These are phyloP conservation scores for Termitomyces sp. DNA, from an alignment of 768 basidiomycete genomes.

Conservation along the genomic window DNA sequence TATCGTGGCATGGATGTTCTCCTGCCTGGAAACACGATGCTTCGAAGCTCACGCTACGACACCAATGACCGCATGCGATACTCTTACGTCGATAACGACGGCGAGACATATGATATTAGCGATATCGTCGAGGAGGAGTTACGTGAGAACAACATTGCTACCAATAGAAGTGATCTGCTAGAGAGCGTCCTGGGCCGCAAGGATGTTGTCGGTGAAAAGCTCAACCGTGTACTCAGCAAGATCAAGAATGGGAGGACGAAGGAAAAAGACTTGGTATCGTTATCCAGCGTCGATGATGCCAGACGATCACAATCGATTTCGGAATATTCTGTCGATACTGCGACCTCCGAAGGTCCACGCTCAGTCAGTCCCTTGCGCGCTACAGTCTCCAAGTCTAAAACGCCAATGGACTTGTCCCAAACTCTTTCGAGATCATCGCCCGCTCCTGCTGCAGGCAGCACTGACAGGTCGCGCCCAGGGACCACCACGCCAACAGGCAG, in stretches of 20 bases:
- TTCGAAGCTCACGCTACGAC: slow-evolving; percentile 81
- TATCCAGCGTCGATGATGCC: slow-evolving; percentile 26
- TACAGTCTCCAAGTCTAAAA: slow-evolving; percentile 18
- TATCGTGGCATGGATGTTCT: slow-evolving; percentile 87
- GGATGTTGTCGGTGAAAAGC: slow-evolving; percentile 62
- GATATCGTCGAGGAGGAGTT: slow-evolving; percentile 91
- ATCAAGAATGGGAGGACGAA: slow-evolving; percentile 62
- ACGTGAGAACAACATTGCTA: slow-evolving; percentile 41
- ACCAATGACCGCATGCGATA: slow-evolving; percentile 77
- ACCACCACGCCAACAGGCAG: slow-evolving; percentile 35
- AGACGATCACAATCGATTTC: slow-evolving; percentile 45
- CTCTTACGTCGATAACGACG: slow-evolving; percentile 89
- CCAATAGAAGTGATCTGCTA: slow-evolving; percentile 56
- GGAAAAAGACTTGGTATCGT: slow-evolving; percentile 27
- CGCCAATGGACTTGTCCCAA: slow-evolving; percentile 12
- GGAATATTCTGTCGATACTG: slow-evolving; percentile 55
- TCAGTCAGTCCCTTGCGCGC: slow-evolving; percentile 37
- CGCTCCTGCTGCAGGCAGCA: slow-evolving; percentile 1
- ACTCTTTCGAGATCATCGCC: slow-evolving; percentile 10
- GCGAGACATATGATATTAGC: slow-evolving; percentile 90
- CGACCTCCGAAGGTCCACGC: slow-evolving; percentile 30
- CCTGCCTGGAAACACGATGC: slow-evolving; percentile 77
- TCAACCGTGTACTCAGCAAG: slow-evolving; percentile 73
- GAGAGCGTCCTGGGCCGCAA: slow-evolving; percentile 59
- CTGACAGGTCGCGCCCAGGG: slow-evolving; percentile 19